Percentiles rank a stretch among this genome's conserved stretches.
Conservation (phyloP, 2,329 filamentous ascomycete species). For the Penicillium sp. region DNA sequence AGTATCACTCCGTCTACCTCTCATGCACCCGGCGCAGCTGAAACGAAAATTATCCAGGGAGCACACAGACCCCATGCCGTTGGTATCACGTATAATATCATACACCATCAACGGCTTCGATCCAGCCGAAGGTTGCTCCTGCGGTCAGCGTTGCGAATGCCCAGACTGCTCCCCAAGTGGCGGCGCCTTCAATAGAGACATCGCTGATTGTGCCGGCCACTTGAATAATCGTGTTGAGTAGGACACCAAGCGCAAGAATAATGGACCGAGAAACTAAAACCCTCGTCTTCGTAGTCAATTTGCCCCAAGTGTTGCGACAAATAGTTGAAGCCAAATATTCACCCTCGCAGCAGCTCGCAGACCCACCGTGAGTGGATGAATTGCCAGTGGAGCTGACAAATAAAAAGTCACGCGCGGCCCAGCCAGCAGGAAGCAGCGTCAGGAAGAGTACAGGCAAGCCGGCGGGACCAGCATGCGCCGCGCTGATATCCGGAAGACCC, state of each 20-base stretch:
- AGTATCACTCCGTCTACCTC: background rate
- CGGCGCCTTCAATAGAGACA: slow-evolving; percentile 66
- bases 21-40: background rate
- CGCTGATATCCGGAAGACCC: slow-evolving; percentile 65
- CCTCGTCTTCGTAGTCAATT: slow-evolving; percentile 57
- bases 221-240: slow-evolving; percentile 61
- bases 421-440: slow-evolving; percentile 65
- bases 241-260: slow-evolving; percentile 45
- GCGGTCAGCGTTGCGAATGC: slow-evolving; percentile 47
- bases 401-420: slow-evolving; percentile 71
- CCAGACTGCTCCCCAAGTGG: slow-evolving; percentile 73
- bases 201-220: slow-evolving; percentile 66
- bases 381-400: slow-evolving; percentile 58
- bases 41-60: background rate
- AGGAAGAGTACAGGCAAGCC: slow-evolving; percentile 44
- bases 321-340: slow-evolving; percentile 72
- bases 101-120: slow-evolving; percentile 40
- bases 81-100: slow-evolving; percentile 12
- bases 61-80: background rate
- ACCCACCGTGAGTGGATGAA: slow-evolving; percentile 51
- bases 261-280: slow-evolving; percentile 63
- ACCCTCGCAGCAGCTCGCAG: slow-evolving; percentile 57
- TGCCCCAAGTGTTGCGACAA: slow-evolving; percentile 58
- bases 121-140: slow-evolving; percentile 38
- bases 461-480: slow-evolving; percentile 63